Conservation (phyloP, 176 grass and related monocot species). For the Ananas comosus region DNA sequence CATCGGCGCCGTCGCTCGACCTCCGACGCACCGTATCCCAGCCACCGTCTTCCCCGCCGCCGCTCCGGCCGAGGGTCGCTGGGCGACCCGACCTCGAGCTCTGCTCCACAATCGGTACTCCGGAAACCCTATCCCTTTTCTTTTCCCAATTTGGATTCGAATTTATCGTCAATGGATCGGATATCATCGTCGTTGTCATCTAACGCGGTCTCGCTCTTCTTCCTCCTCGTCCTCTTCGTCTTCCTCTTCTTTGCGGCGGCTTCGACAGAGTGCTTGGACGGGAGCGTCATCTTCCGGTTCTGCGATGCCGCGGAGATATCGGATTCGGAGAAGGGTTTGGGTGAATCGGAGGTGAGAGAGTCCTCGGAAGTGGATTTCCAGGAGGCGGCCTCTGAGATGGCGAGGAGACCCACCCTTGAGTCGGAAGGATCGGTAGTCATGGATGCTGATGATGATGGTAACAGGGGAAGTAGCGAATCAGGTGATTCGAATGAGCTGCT, state of each 20-base stretch:
- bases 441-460: too few species aligned
- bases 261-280: slow-evolving; percentile 26
- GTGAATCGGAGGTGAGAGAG: background rate
- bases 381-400: background rate
- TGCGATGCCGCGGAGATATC: slow-evolving; percentile 11
- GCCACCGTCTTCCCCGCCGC: background rate
- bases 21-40: background rate
- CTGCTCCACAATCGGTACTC: slow-evolving; percentile 20
- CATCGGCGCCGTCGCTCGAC: background rate
- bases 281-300: slow-evolving; percentile 21
- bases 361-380: too few species aligned
- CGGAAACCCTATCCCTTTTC: background rate
- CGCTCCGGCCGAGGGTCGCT: background rate
- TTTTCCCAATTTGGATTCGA: background rate
- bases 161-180: background rate
- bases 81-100: slow-evolving; percentile 5
- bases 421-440: background rate
- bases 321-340: background rate
- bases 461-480: too few species aligned
- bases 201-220: background rate
- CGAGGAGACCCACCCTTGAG: background rate
- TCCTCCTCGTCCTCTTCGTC: background rate
- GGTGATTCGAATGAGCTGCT: too few species aligned
- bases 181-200: background rate
- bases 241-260: background rate